Evolutionary conservation across 2,329 filamentous ascomycete species (phyloP).

Genomic region (Trichoderma sp.): DNA sequence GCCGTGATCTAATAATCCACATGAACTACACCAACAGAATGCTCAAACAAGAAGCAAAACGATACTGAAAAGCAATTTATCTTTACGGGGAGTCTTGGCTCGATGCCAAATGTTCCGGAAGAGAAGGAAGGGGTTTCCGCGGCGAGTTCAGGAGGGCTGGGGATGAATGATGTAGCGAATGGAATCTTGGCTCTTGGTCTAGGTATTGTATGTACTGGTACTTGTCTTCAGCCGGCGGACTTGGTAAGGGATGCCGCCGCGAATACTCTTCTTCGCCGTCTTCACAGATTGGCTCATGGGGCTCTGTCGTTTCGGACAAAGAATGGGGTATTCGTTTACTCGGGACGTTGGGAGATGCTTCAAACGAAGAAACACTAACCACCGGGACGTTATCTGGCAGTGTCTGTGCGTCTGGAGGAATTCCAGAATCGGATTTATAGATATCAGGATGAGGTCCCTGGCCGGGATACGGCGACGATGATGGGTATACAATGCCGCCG

Average conservation of each 20-base stretch:
- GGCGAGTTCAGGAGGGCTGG: slow-evolving; percentile 32
- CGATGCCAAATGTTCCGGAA: slow-evolving; percentile 32
- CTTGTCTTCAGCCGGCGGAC: slow-evolving; percentile 29
- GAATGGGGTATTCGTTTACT: slow-evolving; percentile 1
- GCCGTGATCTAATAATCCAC: neutral
- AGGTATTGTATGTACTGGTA: slow-evolving; percentile 24
- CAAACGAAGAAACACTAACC: slow-evolving; percentile 2
- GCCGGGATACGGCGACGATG: slow-evolving; percentile 31
- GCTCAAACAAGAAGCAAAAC: neutral
- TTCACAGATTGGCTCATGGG: slow-evolving; percentile 6
- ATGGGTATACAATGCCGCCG: slow-evolving; percentile 33
- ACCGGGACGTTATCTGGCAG: neutral
- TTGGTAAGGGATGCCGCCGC: slow-evolving; percentile 38
- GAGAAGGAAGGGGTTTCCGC: slow-evolving; percentile 48
- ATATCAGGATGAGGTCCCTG: slow-evolving; percentile 25
- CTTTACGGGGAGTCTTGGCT: neutral
- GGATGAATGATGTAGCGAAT: slow-evolving; percentile 7
- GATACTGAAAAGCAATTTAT: slow-evolving; percentile 9
- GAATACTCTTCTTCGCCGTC: slow-evolving; percentile 30
- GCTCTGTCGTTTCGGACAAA: slow-evolving; percentile 2
- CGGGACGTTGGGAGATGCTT: slow-evolving; percentile 3
- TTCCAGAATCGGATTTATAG: slow-evolving; percentile 11
- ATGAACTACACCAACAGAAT: neutral
- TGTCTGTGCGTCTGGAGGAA: neutral
- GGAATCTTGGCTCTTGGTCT: slow-evolving; percentile 8